Evolutionary conservation across 805 yeast species (phyloP), one percentile per base, ranked within the genome.

Genomic region (Wickerhamomyces ciferrii): DNA sequence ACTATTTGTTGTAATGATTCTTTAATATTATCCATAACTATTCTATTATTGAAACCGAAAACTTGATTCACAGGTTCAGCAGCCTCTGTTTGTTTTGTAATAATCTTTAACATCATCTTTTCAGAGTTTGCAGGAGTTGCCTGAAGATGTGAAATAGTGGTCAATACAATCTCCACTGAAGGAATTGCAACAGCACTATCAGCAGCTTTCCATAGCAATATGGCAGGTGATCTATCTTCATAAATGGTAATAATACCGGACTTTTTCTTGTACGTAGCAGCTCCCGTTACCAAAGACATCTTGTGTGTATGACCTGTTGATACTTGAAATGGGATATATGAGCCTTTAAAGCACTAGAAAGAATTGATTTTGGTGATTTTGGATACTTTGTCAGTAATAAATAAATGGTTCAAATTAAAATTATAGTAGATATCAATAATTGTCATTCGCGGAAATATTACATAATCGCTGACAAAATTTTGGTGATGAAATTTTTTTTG

Each of bases 1-100:
- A 84, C 79, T 32, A 81, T 80, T 43, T 82, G 81, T 54, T 84
- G 89, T 13, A 86, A 65, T 0, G 84, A 72, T 32, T 75, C 78
- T 58, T 84, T 87, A 48, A 83, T 80, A 50, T 75, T 77, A 51
- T 85, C 88, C 88, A 90, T 85, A 8, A 86, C 84, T 18, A 79
- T 78, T 43, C 94, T 69, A 57, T 80, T 84, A 46, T 79, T 81
- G 65, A 89, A 87, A 1, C 84, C 72, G 50, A 90, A 79, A 37
- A 76, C 64, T 23, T 69, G 67, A 21, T 42, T 43, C 2, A 53
- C 53, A 0, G 56, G 50, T 4, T 58, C 70, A 0, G 55, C 64
- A 2, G 60, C 64, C 5, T 59, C 76, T 1, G 62, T 59, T 2
- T 61, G 63, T 36, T 70, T 71, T 8, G 78, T 75, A 9, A 79